phyloP scores from a whole-genome alignment of 73 alveolate species.

The Stentor roeselii region DNA sequence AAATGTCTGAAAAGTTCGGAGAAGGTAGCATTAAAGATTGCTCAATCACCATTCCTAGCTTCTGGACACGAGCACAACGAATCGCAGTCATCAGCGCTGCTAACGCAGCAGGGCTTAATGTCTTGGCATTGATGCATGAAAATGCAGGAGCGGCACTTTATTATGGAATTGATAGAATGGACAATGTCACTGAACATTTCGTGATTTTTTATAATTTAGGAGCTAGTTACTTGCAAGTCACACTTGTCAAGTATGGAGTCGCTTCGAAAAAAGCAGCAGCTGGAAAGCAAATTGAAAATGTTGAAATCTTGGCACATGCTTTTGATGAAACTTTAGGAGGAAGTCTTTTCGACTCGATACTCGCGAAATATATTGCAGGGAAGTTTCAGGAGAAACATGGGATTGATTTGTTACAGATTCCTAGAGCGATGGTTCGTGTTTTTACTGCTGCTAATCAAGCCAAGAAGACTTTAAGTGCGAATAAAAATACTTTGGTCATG shows the following conservation, averaged over 20 bases:
- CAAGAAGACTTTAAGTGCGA: constrained; percentile 93
- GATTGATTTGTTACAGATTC: not conserved
- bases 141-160: constrained; percentile 92
- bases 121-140: constrained; percentile 79
- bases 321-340: constrained; percentile 57
- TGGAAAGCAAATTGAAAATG: constrained; percentile 29
- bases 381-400: constrained; percentile 36
- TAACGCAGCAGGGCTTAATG: constrained; percentile 78
- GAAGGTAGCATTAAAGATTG: constrained; percentile 51
- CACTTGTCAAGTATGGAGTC: constrained; percentile 59
- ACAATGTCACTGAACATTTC: constrained; percentile 35
- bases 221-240: constrained; percentile 76
- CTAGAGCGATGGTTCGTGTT: constrained; percentile 61
- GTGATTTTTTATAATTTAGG: constrained; percentile 92
- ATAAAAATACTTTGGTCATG: constrained; percentile 75
- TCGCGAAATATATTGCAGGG: constrained; percentile 48
- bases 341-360: constrained; percentile 39
- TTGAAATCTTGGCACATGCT: constrained; percentile 52
- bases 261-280: not conserved
- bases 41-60: constrained; percentile 80
- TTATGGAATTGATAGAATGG: constrained; percentile 81
- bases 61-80: constrained; percentile 59
- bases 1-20: constrained; percentile 55
- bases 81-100: constrained; percentile 61
- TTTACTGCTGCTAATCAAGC: constrained; percentile 50